Evolutionary conservation across 306 rosid species (phyloP).

Genomic region (Casuarina equisetifolia): DNA sequence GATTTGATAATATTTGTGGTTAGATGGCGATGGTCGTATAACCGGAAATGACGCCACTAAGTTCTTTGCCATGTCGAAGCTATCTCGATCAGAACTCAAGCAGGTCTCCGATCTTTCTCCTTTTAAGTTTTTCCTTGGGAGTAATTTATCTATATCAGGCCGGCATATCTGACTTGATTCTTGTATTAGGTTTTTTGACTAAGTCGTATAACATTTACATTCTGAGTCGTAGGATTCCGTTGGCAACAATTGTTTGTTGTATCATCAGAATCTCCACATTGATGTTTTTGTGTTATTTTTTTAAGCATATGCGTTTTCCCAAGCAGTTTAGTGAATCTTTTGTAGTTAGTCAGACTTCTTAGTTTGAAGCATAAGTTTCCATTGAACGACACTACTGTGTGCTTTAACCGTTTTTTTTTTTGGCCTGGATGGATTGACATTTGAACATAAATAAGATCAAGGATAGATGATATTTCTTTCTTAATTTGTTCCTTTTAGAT

Average conservation of each 20-base stretch:
- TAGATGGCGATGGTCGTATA: slow-evolving; percentile 83
- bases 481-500: background rate
- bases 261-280: background rate
- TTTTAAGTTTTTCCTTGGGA: background rate
- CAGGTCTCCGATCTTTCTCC: slow-evolving; percentile 39
- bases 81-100: slow-evolving; percentile 78
- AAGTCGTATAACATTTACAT: background rate
- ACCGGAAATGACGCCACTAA: slow-evolving; percentile 75
- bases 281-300: background rate
- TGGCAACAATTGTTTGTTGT: background rate
- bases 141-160: too few relatives aligned
- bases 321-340: background rate
- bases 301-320: too few relatives aligned
- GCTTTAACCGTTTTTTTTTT: background rate
- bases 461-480: background rate
- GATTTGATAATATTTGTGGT: background rate
- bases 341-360: background rate
- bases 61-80: slow-evolving; percentile 79
- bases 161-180: background rate
- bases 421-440: background rate
- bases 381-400: background rate
- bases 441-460: background rate
- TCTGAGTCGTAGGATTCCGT: background rate
- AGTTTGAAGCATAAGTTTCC: background rate
- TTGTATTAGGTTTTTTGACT: background rate